Percentiles rank a stretch among this genome's conserved stretches.
Conservation (phyloP, 805 yeast genomes). For the Wilhelminamyces savonicus region DNA sequence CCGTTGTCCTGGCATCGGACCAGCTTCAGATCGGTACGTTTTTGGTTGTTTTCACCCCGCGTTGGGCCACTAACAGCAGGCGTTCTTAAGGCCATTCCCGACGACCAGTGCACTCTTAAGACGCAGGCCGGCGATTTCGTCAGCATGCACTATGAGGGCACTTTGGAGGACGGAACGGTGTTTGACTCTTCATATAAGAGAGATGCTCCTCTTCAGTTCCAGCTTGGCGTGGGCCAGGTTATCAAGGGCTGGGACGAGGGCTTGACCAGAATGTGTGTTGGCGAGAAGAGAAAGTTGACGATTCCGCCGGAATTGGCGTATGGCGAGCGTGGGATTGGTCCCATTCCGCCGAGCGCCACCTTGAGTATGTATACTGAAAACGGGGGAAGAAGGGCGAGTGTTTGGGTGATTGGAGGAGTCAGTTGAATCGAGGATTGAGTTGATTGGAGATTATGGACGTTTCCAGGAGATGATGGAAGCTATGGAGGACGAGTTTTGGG, state of each 20-base stretch:
- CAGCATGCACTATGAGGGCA: constrained; percentile 76
- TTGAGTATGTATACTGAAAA: constrained; percentile 31
- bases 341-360: constrained; percentile 72
- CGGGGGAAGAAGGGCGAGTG: too few species aligned
- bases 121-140: constrained; percentile 64
- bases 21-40: constrained; percentile 23
- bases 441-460: neutral
- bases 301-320: constrained; percentile 79
- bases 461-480: too few species aligned
- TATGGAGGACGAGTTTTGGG: too few species aligned
- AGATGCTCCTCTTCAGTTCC: constrained; percentile 61
- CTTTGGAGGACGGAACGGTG: constrained; percentile 55
- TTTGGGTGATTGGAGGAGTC: too few species aligned
- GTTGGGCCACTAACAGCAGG: constrained; percentile 1
- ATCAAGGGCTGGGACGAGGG: constrained; percentile 93
- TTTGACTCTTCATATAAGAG: constrained; percentile 72
- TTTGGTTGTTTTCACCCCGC: neutral
- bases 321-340: constrained; percentile 71
- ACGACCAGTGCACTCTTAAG: constrained; percentile 47
- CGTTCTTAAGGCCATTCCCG: constrained; percentile 38
- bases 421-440: too few species aligned
- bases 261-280: constrained; percentile 68
- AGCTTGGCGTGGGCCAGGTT: constrained; percentile 74
- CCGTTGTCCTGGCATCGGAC: constrained; percentile 5
- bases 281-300: constrained; percentile 72